Percentiles rank a stretch among this genome's conserved stretches.
These are phyloP conservation scores for Trichophyton verrucosum DNA, from an alignment of 2,329 filamentous ascomycete genomes.

Conservation along the genomic window DNA sequence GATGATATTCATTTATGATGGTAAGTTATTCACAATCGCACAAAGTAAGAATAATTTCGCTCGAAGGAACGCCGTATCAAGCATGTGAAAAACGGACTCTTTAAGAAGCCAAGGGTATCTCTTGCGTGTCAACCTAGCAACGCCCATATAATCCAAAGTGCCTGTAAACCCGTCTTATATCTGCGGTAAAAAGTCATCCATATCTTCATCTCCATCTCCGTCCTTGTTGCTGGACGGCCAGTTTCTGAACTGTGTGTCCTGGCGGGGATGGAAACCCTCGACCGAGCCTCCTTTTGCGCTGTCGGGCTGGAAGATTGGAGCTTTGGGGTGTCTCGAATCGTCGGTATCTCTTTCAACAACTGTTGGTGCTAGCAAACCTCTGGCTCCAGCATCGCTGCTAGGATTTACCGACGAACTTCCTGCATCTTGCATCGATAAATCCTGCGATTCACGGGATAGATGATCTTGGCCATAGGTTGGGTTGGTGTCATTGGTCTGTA, in stretches of 20 bases:
- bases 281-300: slow-evolving; percentile 29
- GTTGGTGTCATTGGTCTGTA: neutral
- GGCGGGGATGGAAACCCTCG: slow-evolving; percentile 30
- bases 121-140: neutral
- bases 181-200: slow-evolving; percentile 1
- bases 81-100: neutral
- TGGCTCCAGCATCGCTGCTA: slow-evolving; percentile 4
- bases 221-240: neutral
- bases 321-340: slow-evolving; percentile 16
- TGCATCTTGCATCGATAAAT: neutral
- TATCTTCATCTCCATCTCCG: slow-evolving; percentile 1
- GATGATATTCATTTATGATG: neutral
- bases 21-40: neutral
- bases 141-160: neutral
- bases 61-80: neutral
- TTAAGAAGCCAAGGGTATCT: neutral
- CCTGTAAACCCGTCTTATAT: neutral
- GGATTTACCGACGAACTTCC: neutral
- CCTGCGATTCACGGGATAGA: neutral
- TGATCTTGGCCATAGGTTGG: neutral
- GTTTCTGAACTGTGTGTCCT: slow-evolving; percentile 6
- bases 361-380: neutral
- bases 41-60: neutral
- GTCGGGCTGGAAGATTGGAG: slow-evolving; percentile 21
- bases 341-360: slow-evolving; percentile 6